Conservation (phyloP, 129 eudicot species). For the Tanacetum coccineum region DNA sequence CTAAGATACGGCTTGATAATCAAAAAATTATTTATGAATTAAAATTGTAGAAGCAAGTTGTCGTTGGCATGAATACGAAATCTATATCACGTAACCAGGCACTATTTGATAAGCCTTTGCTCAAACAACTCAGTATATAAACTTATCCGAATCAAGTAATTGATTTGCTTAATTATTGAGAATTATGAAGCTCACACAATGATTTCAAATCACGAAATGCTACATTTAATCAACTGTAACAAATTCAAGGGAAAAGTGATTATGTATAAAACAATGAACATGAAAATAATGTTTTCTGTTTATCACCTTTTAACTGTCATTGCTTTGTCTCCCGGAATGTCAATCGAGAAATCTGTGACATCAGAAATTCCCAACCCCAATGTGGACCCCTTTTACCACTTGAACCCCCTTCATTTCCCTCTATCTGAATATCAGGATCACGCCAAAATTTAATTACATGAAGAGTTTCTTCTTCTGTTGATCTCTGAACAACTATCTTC, state of each 20-base stretch:
- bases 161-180: neutral
- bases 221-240: slow-evolving; percentile 5
- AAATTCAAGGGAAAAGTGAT: slow-evolving; percentile 9
- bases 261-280: slow-evolving; percentile 3
- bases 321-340: slow-evolving; percentile 15
- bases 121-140: neutral
- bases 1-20: too few species aligned
- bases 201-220: slow-evolving; percentile 7
- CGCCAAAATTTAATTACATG: slow-evolving; percentile 76
- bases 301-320: slow-evolving; percentile 11
- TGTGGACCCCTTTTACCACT: slow-evolving; percentile 27
- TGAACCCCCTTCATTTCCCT: slow-evolving; percentile 29
- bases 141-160: neutral
- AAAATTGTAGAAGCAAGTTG: too few species aligned
- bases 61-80: too few species aligned
- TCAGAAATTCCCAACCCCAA: slow-evolving; percentile 23
- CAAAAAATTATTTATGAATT: too few species aligned
- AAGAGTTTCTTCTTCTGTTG: slow-evolving; percentile 86
- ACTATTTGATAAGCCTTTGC: neutral
- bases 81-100: too few species aligned
- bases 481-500: slow-evolving; percentile 65
- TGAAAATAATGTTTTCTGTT: slow-evolving; percentile 1
- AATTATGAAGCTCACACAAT: neutral
- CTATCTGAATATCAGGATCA: slow-evolving; percentile 43
- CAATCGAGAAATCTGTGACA: slow-evolving; percentile 33